Conservation (phyloP, 2,329 filamentous ascomycete species). For the Lachnellula arida region DNA sequence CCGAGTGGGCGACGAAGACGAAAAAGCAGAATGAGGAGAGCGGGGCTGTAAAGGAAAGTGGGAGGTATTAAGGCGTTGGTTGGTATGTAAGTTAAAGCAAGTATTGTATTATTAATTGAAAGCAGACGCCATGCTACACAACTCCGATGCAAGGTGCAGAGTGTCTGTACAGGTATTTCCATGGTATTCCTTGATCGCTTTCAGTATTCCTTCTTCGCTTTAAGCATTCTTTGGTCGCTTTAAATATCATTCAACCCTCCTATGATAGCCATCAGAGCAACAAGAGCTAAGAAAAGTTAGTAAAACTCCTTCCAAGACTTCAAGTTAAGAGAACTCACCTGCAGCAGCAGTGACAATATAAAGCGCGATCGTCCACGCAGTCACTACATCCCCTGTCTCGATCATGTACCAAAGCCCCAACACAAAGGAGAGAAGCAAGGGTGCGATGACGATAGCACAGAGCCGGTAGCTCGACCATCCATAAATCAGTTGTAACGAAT, state of each 20-base stretch:
- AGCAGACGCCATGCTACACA: background rate
- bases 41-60: constrained; percentile 46
- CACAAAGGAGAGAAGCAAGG: constrained; percentile 14
- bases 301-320: background rate
- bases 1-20: constrained; percentile 52
- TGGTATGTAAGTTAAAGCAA: background rate
- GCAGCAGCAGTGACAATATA: constrained; percentile 26
- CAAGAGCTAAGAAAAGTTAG: constrained; percentile 13
- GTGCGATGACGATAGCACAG: constrained; percentile 14
- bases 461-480: constrained; percentile 22
- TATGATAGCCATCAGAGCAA: constrained; percentile 25
- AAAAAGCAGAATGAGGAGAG: constrained; percentile 54
- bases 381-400: constrained; percentile 18
- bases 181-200: no score
- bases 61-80: constrained; percentile 22
- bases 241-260: constrained; percentile 25
- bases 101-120: background rate
- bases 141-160: background rate
- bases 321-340: constrained; percentile 6
- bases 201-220: background rate
- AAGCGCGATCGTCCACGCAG: constrained; percentile 21
- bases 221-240: constrained; percentile 2
- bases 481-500: constrained; percentile 16
- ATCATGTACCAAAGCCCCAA: constrained; percentile 23
- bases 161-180: background rate